These are phyloP conservation scores for Cercospora nicotianae DNA, from an alignment of 2,329 filamentous ascomycete genomes.

Conservation along the genomic window DNA sequence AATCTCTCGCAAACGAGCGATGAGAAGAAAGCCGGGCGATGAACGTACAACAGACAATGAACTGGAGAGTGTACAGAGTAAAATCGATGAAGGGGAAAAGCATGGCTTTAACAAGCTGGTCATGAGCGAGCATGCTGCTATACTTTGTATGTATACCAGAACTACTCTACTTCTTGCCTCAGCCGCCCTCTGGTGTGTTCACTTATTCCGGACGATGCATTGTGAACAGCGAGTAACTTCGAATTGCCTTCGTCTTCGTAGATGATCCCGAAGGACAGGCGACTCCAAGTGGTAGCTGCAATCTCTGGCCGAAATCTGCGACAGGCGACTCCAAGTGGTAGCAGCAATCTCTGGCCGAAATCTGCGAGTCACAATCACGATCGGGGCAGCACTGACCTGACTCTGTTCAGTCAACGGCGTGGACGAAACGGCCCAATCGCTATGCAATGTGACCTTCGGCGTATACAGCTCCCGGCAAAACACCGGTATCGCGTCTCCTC, in stretches of 20 bases:
- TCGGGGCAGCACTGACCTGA: background rate
- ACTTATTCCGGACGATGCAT: background rate
- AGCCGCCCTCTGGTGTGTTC: background rate
- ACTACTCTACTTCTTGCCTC: slow-evolving; percentile 17
- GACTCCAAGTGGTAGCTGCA: background rate
- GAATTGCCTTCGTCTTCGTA: background rate
- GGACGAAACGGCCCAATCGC: background rate
- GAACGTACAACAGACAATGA: background rate
- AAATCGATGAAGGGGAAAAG: slow-evolving; percentile 1
- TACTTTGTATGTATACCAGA: slow-evolving; percentile 15
- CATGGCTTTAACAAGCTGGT: slow-evolving; percentile 1
- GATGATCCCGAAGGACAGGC: background rate
- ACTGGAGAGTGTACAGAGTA: background rate
- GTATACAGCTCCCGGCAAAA: background rate
- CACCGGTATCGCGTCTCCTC: background rate
- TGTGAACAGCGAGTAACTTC: background rate
- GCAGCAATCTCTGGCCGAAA: background rate
- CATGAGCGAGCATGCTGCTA: background rate
- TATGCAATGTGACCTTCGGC: background rate
- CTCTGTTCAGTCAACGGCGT: background rate
- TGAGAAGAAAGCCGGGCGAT: slow-evolving; percentile 20
- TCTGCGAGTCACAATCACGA: background rate
- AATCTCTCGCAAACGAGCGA: slow-evolving; percentile 62
- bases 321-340: background rate
- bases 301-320: background rate